Percentiles rank a stretch among this genome's conserved stretches.
These are phyloP conservation scores for Albizia julibrissin DNA, from an alignment of 306 rosid genomes.

Conservation along the genomic window DNA sequence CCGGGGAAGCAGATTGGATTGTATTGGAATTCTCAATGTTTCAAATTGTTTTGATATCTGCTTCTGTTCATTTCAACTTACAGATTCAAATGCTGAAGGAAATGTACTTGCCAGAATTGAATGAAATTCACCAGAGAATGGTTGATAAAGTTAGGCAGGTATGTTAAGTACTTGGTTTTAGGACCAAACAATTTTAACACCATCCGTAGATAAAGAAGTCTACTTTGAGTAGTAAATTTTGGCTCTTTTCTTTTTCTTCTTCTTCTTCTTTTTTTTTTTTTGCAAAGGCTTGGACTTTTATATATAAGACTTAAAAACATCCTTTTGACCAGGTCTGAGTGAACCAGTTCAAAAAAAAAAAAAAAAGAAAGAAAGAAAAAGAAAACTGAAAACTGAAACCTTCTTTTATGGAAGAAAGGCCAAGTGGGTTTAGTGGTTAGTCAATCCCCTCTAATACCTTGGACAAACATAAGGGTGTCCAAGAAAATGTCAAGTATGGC, in stretches of 20 bases:
- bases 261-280: not conserved
- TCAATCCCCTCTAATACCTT: not conserved
- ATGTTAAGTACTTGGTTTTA: not conserved
- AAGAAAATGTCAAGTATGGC: not conserved
- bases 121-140: not conserved
- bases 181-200: not conserved
- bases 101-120: not conserved
- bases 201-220: not conserved
- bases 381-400: not conserved
- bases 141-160: not conserved
- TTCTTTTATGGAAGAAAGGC: not conserved
- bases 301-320: not conserved
- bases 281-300: not conserved
- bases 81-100: conserved; percentile 4
- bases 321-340: not conserved
- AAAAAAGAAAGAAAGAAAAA: no score
- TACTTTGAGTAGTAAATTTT: not conserved
- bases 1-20: not conserved
- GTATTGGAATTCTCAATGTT: not conserved
- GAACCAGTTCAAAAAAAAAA: not conserved
- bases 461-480: not conserved
- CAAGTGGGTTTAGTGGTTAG: not conserved
- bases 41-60: not conserved
- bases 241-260: not conserved
- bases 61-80: not conserved